Conservation (phyloP, 1,139 yeast genomes). For the Yamadazyma blattariae region DNA sequence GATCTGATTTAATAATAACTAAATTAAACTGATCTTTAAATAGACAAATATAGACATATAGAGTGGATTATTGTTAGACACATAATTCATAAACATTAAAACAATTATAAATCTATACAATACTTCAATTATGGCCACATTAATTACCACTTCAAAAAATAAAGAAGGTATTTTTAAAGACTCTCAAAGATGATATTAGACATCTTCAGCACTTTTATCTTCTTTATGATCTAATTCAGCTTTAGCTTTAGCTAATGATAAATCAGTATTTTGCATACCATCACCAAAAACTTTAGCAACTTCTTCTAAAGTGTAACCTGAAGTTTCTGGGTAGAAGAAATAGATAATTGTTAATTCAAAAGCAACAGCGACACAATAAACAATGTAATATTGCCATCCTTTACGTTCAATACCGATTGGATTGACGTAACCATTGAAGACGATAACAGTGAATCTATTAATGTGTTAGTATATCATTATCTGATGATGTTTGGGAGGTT, state of each 20-base stretch:
- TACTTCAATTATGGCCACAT: no score
- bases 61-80: no score
- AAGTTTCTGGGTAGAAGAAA: constrained; percentile 47
- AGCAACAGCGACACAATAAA: constrained; percentile 38
- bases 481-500: no score
- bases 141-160: no score
- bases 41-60: no score
- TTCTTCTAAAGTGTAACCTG: constrained; percentile 54
- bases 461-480: no score
- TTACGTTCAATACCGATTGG: constrained; percentile 55
- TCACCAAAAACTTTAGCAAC: constrained; percentile 47
- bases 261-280: constrained; percentile 3
- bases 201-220: neutral
- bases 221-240: constrained; percentile 5
- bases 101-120: no score
- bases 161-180: no score
- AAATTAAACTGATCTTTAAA: no score
- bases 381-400: constrained; percentile 59
- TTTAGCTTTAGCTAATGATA: constrained; percentile 4
- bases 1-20: no score
- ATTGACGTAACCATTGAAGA: constrained; percentile 44
- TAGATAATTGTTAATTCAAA: constrained; percentile 34
- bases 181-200: constrained; percentile 3
- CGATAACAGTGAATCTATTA: constrained; percentile 17
- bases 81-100: no score